Base-by-base conservation (phyloP, 352 stramenopile genomes). In the Phytophthora pinifolia region DNA sequence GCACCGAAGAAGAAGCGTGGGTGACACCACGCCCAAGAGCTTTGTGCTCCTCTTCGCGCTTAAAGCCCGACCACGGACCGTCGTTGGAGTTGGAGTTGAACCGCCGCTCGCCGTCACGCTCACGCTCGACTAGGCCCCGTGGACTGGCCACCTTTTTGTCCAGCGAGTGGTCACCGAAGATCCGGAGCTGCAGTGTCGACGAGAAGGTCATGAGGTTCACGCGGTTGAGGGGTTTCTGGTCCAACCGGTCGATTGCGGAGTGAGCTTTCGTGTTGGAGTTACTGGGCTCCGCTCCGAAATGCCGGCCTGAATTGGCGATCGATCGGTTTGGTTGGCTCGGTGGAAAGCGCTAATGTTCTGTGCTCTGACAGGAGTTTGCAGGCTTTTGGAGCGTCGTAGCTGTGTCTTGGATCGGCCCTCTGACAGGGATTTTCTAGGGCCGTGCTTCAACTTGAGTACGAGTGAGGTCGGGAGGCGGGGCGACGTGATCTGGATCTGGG, bases 281-380 rank as follows among this genome's bases (percentile, higher is more conserved):
- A 70, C 48, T 66, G 41, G 17, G 48, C 29, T 38, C 35, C 50
- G 55, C 43, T 50, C 51, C 44, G 62, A 68, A 68, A 72, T 72
- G 60, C 37, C 51, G 20, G 46, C 20, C 33, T 38, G 38, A 66
- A 69, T 32, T 62, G 59, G 48, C 38, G 22, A 71, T 45, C 56
- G 44, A 32, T 51, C 62, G 33, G 62, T 27, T 34, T 59, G 32
- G 33, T 29, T 41, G 17, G 55, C 36, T 54, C 58, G 44, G 50
- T 66, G 50, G 56, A 46, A 41, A 44, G 25, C n/a, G 46, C 35
- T 70, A 70, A 60, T 58, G 45, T 69, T 73, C 65, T 62, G 33
- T 65, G 43, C 38, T 65, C 65, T 65, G 44, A 62, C 37, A 45
- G 43, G 45, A 4, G 14, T 58, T 70, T 62, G 38, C 37, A 37